A percentile compares a stretch with the other conserved stretches of the same genome.
These are phyloP conservation scores for Nigrograna mackinnonii DNA, from an alignment of 2,329 filamentous ascomycete species.

Conservation along the genomic window DNA sequence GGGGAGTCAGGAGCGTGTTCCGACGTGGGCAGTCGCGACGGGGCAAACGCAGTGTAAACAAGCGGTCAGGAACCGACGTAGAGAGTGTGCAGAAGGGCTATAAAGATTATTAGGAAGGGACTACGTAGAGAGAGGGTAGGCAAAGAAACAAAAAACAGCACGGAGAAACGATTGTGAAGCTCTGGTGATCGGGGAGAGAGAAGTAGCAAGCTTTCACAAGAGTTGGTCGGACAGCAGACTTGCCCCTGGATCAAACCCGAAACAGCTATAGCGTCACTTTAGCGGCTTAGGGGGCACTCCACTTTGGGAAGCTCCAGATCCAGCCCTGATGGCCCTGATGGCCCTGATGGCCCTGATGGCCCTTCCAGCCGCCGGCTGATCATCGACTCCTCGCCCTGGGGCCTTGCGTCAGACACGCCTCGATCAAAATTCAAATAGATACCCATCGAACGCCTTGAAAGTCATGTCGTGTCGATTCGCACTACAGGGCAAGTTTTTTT, in stretches of 20 bases:
- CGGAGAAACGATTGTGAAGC: conserved; percentile 35
- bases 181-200: conserved; percentile 18
- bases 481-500: too few species aligned
- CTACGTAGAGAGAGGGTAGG: conserved; percentile 27
- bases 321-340: too few species aligned
- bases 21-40: neutral
- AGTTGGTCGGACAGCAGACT: neutral
- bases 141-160: conserved; percentile 28
- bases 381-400: too few species aligned
- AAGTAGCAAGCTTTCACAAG: conserved; percentile 3
- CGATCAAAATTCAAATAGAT: too few species aligned
- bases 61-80: conserved; percentile 1
- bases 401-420: too few species aligned
- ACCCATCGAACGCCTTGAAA: neutral
- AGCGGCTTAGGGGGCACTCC: too few species aligned
- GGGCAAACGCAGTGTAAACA: conserved; percentile 7
- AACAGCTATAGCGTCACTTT: too few species aligned
- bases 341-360: too few species aligned
- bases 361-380: too few species aligned
- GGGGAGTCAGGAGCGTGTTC: conserved; percentile 14
- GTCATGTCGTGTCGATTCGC: too few species aligned
- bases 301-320: too few species aligned
- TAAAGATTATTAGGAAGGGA: conserved; percentile 21
- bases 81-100: conserved; percentile 20
- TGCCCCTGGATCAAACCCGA: too few species aligned